These are phyloP conservation scores for Sporothrix protearum DNA, from an alignment of 2,329 filamentous ascomycete species.

Conservation along the genomic window DNA sequence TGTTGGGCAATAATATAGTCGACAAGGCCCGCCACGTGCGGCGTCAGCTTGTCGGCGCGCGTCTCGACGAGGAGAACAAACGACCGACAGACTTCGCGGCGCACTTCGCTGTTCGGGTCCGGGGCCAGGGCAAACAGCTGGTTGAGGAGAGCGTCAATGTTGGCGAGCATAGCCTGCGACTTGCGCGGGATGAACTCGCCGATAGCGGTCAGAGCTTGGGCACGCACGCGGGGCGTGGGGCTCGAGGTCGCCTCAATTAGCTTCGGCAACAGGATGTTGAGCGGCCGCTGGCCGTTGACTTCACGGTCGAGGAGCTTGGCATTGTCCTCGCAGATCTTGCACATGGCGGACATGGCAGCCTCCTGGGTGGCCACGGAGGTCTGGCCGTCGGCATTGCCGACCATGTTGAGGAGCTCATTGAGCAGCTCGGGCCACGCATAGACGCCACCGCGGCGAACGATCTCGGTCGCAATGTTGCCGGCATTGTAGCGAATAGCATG, in stretches of 20 bases:
- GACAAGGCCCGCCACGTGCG: conserved; percentile 82
- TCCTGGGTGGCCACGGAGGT: conserved; percentile 73
- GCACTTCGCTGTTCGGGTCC: conserved; percentile 76
- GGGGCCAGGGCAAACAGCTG: conserved; percentile 77
- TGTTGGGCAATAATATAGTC: conserved; percentile 93
- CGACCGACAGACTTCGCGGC: conserved; percentile 86
- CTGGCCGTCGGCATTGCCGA: conserved; percentile 68
- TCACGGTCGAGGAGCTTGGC: conserved; percentile 79
- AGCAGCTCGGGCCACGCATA: conserved; percentile 89
- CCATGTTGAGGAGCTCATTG: conserved; percentile 73
- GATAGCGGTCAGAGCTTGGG: conserved; percentile 75
- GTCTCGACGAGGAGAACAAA: conserved; percentile 92
- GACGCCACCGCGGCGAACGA: conserved; percentile 79
- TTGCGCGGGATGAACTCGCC: conserved; percentile 89
- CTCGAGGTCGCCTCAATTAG: conserved; percentile 82
- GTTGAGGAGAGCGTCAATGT: conserved; percentile 75
- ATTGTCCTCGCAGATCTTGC: conserved; percentile 98
- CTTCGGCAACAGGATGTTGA: conserved; percentile 85
- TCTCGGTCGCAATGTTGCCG: conserved; percentile 90
- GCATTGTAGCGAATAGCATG: conserved; percentile 81
- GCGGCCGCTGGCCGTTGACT: conserved; percentile 80
- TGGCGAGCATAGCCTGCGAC: conserved; percentile 74
- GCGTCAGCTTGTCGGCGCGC: conserved; percentile 82
- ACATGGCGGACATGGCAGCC: conserved; percentile 85
- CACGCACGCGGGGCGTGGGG: conserved; percentile 70